Conservation (phyloP, 208 protist species). For the Angomonas ambiguus region DNA sequence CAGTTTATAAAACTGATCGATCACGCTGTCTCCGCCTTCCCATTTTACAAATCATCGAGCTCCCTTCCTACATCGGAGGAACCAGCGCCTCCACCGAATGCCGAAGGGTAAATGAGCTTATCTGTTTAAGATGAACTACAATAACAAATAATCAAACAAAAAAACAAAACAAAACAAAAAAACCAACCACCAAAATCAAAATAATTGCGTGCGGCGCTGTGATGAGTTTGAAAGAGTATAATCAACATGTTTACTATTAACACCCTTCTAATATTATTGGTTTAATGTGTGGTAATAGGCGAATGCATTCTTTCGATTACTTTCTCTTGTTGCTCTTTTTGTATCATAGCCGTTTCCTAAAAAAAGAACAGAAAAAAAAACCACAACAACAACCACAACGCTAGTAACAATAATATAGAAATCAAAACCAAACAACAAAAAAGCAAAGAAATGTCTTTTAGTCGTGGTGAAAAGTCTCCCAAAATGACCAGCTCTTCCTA, state of each 20-base stretch:
- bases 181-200: no score
- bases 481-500: conserved; percentile 43
- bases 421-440: not conserved
- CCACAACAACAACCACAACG: not conserved
- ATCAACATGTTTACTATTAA: no score
- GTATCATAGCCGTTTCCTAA: no score
- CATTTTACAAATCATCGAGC: conserved; percentile 52
- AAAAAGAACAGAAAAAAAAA: not conserved
- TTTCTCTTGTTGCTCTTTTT: not conserved
- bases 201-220: no score
- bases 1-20: conserved; percentile 18
- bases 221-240: no score
- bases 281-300: no score
- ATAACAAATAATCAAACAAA: no score
- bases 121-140: no score
- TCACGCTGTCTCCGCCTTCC: conserved; percentile 42
- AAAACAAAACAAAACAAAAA: not conserved
- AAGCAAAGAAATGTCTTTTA: conserved; percentile 29
- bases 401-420: conserved; percentile 1
- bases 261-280: no score
- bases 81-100: no score
- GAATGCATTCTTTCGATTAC: not conserved
- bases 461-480: conserved; percentile 20
- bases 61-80: no score
- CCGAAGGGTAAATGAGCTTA: no score